Evolutionary conservation across 495 filamentous ascomycete species (phyloP), one percentile per base, ranked within the genome.

Genomic region (Penicillium salamii): DNA sequence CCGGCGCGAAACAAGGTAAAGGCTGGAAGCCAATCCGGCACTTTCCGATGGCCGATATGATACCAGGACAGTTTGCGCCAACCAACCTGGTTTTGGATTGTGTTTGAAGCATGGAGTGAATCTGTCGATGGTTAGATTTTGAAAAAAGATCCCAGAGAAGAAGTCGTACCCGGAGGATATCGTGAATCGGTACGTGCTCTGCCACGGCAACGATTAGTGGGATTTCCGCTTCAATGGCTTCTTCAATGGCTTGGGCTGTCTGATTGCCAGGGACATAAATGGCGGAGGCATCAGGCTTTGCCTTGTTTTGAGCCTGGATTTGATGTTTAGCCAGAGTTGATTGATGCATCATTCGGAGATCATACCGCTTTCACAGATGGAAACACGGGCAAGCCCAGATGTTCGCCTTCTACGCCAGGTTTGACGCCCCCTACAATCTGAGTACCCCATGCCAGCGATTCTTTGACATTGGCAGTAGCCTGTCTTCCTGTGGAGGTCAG

Each of bases 11-110:
- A 40, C 83, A 89, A 0, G 86, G 81, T 19, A 93, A 66, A 0
- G 91, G 91, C 63, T 95, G 89, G 61, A 95, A 93, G 0, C 90
- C 89, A 57, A 95, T 91, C 33, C 90, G 82, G 58, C 90, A 95
- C 58, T 78, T 84, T 0, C 86, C 88, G 38, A 86, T 78, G 0
- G 88, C 81, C 14, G 91, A 91, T 34, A 96, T 92, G 44, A 96
- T 93, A 0, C 91, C 90, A 0, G 91, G 89, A 14, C 85, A 87
- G 58, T 96, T 96, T 3, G 91, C 84, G 8, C 91, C 91, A 3
- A 96, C 86, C 0, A 96, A 77, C 28, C 90, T 78, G 3, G 84
- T 91, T 52, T 79, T 88, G 1, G 85, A 89, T 61, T 97, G 91
- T 0, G 87, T 87, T 50, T 83, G 78, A 0, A 96, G 75, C 24